Evolutionary conservation across 2,329 filamentous ascomycete genomes (phyloP), one percentile per base, ranked within the genome.

Genomic region (Lomentospora prolificans): DNA sequence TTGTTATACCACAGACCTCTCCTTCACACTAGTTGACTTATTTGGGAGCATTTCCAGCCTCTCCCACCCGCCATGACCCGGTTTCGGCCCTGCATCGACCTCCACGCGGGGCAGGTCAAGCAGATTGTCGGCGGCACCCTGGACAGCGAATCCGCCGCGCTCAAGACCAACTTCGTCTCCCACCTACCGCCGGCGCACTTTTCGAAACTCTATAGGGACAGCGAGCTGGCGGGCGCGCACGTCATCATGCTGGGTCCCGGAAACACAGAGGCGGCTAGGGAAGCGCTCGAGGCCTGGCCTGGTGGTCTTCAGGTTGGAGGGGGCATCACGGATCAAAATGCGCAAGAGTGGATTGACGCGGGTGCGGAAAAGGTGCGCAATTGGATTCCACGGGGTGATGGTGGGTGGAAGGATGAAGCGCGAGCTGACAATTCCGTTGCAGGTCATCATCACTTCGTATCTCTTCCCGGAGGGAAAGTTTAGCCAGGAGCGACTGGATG

Each of bases 101-200:
- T 99, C 55, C 94, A 99, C 70, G 86, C 91, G n/a, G 94, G 94
- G 12, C 86, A 92, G 67, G 94, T 99, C 58, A 99, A 99, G 76
- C 94, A 99, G 71, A 99, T 99, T 63, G 91, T 99, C 41, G 94
- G 94, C 63, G 92, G 94, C 58, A 97, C 94, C 1, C 80, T 99
- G 59, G 86, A 87, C 72, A 80, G 80, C 67, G 69, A 78, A 7
- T 80, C 81, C 1, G 69, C 77, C 5, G 77, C 81, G 57, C 79
- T 97, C 57, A 87, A 90, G 73, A 97, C 92, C 51, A 99, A 99
- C 72, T 91, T 90, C 74, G 86, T 96, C 59, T 96, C 94, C 8
- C 81, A 85, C 51, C 84, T 92, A 59, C 87, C 91, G 8, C 84
- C 94, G 2, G 80, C 81, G 3, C 79, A 96, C 73, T 99, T 89